Evolutionary conservation across 2,329 filamentous ascomycete genomes (phyloP), one percentile per base, ranked within the genome.

Genomic region (Alternaria panax): DNA sequence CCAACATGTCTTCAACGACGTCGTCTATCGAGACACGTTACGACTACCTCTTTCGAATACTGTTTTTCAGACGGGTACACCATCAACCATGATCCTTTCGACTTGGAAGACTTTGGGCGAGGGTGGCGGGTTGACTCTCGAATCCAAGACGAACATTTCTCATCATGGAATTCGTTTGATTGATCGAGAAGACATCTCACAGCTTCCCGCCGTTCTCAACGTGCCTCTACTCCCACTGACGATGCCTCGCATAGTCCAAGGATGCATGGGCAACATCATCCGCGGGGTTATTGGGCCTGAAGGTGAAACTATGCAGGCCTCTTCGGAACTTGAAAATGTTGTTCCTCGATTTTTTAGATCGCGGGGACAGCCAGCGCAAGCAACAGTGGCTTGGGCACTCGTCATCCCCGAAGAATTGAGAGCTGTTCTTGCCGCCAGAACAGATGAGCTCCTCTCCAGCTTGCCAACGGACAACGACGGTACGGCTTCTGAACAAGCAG

Each of bases 211-310:
- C 9, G 46, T 60, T 6, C 75, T 78, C 4, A 67, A 76, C n/a
- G 63, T 83, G 11, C 82, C 89, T 0, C 77, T 93, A 3, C 75
- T 88, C 11, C 86, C 90, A 1, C 75, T 93, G 34, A 92, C 90
- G 0, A 74, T 79, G 6, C 84, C 89, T 16, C 85, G 90, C 18
- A 80, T 78, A 46, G 87, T 95, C 34, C 79, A 84, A 1, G 84
- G 86, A 36, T 87, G 88, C 34, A 87, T 93, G 69, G 92, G 92
- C 4, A 96, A 96, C 76, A 94, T 96, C 55, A 81, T 95, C 22
- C 86, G 89, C 30, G 85, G 86, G 41, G 73, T 93, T 9, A 80
- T 86, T 16, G 78, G 84, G 18, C 67, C 66, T 12, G 66, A 74
- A 24, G 82, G 80, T 5, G 74, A 79, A 30, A 69, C 77, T 1